Evolutionary conservation across 129 eudicot genomes (phyloP), one percentile per base, ranked within the genome.

Genomic region (Helianthus tuberosus): DNA sequence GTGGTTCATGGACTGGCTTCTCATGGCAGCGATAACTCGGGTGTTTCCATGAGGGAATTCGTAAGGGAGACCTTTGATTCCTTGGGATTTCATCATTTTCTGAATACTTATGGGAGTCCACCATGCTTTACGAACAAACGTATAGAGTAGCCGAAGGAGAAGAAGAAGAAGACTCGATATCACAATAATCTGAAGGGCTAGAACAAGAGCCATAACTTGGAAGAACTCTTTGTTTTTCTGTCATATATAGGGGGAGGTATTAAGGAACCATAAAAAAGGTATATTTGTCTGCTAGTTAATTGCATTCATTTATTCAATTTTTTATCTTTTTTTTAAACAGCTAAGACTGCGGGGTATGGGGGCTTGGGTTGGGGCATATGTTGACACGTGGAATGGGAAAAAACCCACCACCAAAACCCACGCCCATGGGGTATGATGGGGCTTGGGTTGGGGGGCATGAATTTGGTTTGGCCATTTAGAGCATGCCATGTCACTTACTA

Each of bases 41-140:
- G 90, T 87, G 59, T 79, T 87, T 13, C 96, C 96, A 77, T 84
- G 82, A 71, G 87, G 89, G 61, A 84, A 89, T 63, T 46, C 69
- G 58, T 82, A 89, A 8, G 89, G 69, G 14, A 84, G 75, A 29
- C 92, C 89, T 59, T 68, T 46, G 47, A 89, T 83, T 67, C 96
- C 91, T 69, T 89, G 92, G 5, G 83, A 75, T 25, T 52, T 78
- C 79, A 89, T 61, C 36, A 57, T 69, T 8, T 43, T 69, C 50
- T 82, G 86, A 14, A 86, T 75, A 13, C 23, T 75, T 15, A 67
- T 48, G 1, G 96, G 92, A 3, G 63, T 82, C 89, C 87, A 84
- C 96, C 96, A 84, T 82, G 78, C 73, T 60, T 82, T 84, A 16
- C 57, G 74, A 32, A 86, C 43, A 43, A 82, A 83, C 54, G 66